phyloP scores from a whole-genome alignment of 139 green algal species.

The Eudorina sp. region DNA sequence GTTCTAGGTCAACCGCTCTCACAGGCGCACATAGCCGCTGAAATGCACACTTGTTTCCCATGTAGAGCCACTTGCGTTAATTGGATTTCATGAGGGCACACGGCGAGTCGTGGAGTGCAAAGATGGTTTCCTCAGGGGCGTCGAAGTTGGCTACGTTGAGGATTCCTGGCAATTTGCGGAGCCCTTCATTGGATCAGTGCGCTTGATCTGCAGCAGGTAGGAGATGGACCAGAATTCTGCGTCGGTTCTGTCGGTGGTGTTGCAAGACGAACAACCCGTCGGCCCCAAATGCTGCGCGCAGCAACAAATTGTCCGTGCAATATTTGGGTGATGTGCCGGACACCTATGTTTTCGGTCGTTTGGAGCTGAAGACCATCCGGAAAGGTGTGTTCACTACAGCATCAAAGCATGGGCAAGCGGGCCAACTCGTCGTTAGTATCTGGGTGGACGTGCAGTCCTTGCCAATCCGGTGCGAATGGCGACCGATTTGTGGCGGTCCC shows the following conservation, averaged over 20 bases:
- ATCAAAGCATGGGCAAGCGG: too few species aligned
- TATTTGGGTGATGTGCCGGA: background rate
- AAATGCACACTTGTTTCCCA: background rate
- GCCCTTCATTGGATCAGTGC: slow-evolving; percentile 33
- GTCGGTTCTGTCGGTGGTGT: too few species aligned
- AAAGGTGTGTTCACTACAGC: background rate
- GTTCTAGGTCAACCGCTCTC: background rate
- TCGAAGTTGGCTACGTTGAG: slow-evolving; percentile 23
- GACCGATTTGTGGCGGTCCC: too few species aligned
- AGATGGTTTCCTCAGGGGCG: background rate
- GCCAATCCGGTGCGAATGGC: too few species aligned
- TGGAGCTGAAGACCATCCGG: slow-evolving; percentile 21
- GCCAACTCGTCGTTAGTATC: too few species aligned
- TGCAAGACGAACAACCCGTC: too few species aligned
- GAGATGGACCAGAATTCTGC: too few species aligned
- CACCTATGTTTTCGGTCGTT: slow-evolving; percentile 2
- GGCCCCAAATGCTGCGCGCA: background rate
- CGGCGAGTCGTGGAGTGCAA: background rate
- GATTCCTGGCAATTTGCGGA: slow-evolving; percentile 24
- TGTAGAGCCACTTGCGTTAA: slow-evolving; percentile 29
- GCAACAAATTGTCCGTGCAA: background rate
- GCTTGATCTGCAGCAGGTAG: slow-evolving; percentile 25
- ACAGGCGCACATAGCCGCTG: background rate
- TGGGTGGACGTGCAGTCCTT: too few species aligned
- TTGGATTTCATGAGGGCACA: slow-evolving; percentile 37